phyloP scores from a whole-genome alignment of 192 early-diverging fungal genomes.

The Jimgerdemannia flammicorona region DNA sequence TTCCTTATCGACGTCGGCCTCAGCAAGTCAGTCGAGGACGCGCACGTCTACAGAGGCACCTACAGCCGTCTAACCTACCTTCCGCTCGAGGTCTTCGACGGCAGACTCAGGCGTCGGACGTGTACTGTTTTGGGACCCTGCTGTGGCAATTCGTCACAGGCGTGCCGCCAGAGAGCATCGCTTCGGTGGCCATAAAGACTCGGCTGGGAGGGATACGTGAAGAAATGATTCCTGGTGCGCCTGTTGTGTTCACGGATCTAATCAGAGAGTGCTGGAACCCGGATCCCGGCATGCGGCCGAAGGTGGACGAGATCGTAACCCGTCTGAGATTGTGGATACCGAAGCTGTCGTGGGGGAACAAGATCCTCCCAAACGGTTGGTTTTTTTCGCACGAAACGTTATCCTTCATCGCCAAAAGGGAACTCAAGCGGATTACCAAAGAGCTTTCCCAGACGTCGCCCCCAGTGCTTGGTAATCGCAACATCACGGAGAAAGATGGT shows the following conservation, averaged over 20 bases:
- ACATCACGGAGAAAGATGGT: too few species aligned
- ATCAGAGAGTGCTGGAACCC: background rate
- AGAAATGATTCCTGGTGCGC: background rate
- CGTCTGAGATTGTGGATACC: too few species aligned
- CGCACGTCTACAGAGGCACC: background rate
- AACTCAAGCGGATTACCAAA: too few species aligned
- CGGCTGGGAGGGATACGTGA: background rate
- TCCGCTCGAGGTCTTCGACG: background rate
- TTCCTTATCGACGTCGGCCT: background rate
- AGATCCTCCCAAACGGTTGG: too few species aligned
- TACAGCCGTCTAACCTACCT: background rate
- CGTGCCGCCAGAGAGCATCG: background rate
- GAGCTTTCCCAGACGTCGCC: too few species aligned
- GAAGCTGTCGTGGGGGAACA: too few species aligned
- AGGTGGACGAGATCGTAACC: background rate
- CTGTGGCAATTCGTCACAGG: background rate
- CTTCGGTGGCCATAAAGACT: background rate
- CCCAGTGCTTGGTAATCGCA: too few species aligned
- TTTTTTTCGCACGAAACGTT: too few species aligned
- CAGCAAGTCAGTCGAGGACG: background rate
- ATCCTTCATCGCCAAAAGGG: too few species aligned
- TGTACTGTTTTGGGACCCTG: background rate
- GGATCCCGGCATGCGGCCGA: background rate
- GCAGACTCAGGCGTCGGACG: background rate
- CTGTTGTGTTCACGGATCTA: background rate